Base-by-base conservation (phyloP, 495 filamentous ascomycete species). In the Podospora sp. region DNA sequence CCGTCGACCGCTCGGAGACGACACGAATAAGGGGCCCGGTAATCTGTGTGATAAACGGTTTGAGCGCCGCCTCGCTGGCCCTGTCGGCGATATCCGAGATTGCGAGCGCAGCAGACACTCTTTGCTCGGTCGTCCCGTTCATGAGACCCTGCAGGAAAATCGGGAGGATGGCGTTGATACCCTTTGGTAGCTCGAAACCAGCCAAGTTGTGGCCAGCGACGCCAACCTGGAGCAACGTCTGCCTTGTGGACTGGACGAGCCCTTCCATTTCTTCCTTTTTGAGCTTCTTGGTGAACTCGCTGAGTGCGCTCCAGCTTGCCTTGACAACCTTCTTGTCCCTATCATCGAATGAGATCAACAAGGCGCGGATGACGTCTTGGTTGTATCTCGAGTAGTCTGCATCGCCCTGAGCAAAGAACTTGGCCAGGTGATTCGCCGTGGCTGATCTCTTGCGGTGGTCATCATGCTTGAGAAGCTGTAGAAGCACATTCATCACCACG, bases 211-310 rank as follows among this genome's bases (percentile, higher is more conserved):
- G 85, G 6, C 96, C 96, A 55, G 94, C 79, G 18, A 97, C 90
- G 57, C 95, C 95, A 33, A 98, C 92, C 68, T 93, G 92, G 62
- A 90, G 86, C 57, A 99, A 81, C 1, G 91, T 86, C 73, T 94
- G 90, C 40, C 94, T 87, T 0, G 94, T 96, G 6, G 94, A 93
- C 68, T 87, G 81, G 9, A 94, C 93, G n/a, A 99, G 81, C 0
- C 90, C 86, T 75, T 99, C 95, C 95, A 99, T 98, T 78, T 98
- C 95, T 77, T 99, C 95, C 76, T 99, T 99, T 75, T 90, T 91
- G 68, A 99, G 85, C 72, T 85, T 88, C 75, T 92, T 91, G 22
- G 92, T 97, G 70, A 99, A 86, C 70, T 91, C 92, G 71, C 82
- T 93, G 52, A 98, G 85, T 20, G 96, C 95, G 40, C 87, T 85